Base-by-base conservation (phyloP, 2,329 filamentous ascomycete genomes). In the Pezizomycotina sp. region DNA sequence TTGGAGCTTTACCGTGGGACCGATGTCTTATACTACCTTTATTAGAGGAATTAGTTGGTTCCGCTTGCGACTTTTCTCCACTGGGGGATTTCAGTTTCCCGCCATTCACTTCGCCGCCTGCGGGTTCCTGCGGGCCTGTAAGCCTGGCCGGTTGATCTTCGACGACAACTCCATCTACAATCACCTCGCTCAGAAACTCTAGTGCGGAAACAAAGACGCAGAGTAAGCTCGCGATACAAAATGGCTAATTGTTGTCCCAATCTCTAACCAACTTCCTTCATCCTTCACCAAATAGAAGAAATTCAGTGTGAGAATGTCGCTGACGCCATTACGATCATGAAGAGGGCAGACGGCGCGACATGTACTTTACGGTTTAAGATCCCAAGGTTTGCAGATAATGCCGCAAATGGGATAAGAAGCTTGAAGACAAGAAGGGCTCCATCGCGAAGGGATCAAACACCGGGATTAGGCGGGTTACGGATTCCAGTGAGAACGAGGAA, bases 261-360 rank as follows among this genome's bases (percentile, higher is more conserved):
- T 98, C 55, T 98, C 89, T 42, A 98, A 61, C 89, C 89, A 98
- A 14, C 78, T 89, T 0, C 89, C 89, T 55, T 98, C 89, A 50
- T 98, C 89, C 52, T 78, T 79, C 28, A 98, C 89, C 51, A 92
- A 81, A 73, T 81, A 98, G 60, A 98, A 98, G 63, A 98, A 98
- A 52, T 89, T 81, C 34, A 98, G 65, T 3, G 89, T 95, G 55
- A 95, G 66, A 31, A 92, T 71, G 55, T 98, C 89, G 43, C 78
- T 84, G 33, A 91, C 1, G 78, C 79, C 71, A 93, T 92, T 32
- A 92, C 83, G 2, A 86, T 62, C 77, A 93, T 93, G 60, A 95
- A 93, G 3, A 98, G 62, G 4, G 83, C 81, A 15, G 24, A 83
- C 0, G 83, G 84, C 6, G 83, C 77, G 0, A 98, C 77, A 10